Base-by-base conservation (phyloP, 2,329 filamentous ascomycete genomes). In the Epichloe bromicola region DNA sequence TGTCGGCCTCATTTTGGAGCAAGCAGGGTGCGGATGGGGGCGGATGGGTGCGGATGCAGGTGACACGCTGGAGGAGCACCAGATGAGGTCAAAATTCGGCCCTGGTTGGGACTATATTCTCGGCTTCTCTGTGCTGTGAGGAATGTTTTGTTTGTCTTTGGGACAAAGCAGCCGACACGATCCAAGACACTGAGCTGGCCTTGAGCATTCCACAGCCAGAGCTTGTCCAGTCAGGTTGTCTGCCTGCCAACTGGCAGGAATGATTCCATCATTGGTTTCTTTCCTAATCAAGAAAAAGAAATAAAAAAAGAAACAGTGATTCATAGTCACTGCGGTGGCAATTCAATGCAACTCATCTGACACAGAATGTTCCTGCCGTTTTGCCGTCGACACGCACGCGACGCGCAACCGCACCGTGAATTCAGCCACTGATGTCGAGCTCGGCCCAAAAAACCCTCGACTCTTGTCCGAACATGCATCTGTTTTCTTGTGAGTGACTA, bases 1-100 rank as follows among this genome's bases (percentile, higher is more conserved):
- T 14, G 44, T 38, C 14, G 30, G 17, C 39, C 37, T 53, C 52
- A 52, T 56, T 39, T 42, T 49, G 39, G 12, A 41, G 15, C 3
- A 38, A 26, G 17, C 10, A 37, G 10, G 19, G 26, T 37, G 20
- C n/a, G 46, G 19, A 23, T 23, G 11, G 23, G 23, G 6, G 23
- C 23, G 23, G 23, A 26, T 7, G 5, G 19, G 26, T 37, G 20
- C n/a, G 46, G 19, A 34, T 23, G 11, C 14, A 37, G 30, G 15
- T 23, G 46, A 17, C 33, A 10, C 14, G n/a, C 20, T 19, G 46
- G 34, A 23, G 19, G 11, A 47, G 7, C 10, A 26, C 8, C 1
- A 20, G 43, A 11, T 5, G 23, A 20, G 42, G 19, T 5, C 11
- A 26, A 14, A 3, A 43, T 30, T 11, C 14, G 12, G 30, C 30